Evolutionary conservation across 2,329 filamentous ascomycete genomes (phyloP), one percentile per base, ranked within the genome.

Genomic region (Corniculantispora saksenae): DNA sequence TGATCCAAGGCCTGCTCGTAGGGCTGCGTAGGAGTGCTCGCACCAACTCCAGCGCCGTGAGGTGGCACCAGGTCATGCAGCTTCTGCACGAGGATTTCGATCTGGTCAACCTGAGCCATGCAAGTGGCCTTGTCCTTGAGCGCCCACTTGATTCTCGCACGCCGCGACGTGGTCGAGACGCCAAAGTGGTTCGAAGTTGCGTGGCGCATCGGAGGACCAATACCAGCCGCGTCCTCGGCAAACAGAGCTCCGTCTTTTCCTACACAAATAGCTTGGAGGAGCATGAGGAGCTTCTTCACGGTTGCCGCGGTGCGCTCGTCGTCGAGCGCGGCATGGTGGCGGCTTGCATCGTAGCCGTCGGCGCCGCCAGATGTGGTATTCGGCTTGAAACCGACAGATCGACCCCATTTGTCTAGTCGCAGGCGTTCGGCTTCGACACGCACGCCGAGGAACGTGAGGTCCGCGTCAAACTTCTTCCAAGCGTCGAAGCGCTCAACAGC

Each of bases 351-450:
- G 17, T 43, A 13, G 3, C 17, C 17, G 38, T 23, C 19, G 56
- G 29, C 2, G 51, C 25, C 27, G 62, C 23, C 53, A 38, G 40
- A 15, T 43, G 3, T 19, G 38, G 10, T 13, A 19, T 43, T 56
- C 1, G 51, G 0, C 13, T 65, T 27, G 12, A 73, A 25, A 0
- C 73, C 73, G 2, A 74, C 70, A 1, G 40, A 43, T 0, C 8
- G 38, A 0, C 70, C 73, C 71, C 71, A 74, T 10, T 66, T 45
- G 23, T 70, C 67, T 4, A 74, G 64, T 4, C 67, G 67, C 1
- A 69, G 17, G 12, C 58, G 68, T 0, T 61, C 32, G 1, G 70
- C 66, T 1, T 59, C 51, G 17, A 73, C 71, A 2, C 66, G 64
- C 0, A 67, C 63, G 3, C 67, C 59, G 0, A 74, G 32, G 0